These are phyloP conservation scores for Lepiota subincarnata DNA, from an alignment of 768 basidiomycete genomes.

Conservation along the genomic window DNA sequence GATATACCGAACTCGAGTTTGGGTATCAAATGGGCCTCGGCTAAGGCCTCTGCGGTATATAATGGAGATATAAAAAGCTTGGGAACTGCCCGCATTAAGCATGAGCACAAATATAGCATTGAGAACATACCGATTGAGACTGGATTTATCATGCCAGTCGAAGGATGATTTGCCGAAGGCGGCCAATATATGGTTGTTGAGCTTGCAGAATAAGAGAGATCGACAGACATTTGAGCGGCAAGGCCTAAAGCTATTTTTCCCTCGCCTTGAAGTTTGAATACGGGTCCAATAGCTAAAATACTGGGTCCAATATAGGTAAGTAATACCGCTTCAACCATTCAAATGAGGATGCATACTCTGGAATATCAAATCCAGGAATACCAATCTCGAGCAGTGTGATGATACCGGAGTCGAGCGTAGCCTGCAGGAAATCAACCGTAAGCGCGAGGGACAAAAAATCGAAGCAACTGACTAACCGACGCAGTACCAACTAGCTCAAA, in stretches of 20 bases:
- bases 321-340: not conserved
- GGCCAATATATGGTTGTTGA: constrained; percentile 3
- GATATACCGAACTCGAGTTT: constrained; percentile 40
- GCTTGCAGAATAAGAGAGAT: constrained; percentile 6
- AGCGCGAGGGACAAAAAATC: too few species aligned
- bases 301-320: not conserved
- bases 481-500: not conserved
- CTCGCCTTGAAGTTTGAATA: constrained; percentile 1
- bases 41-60: constrained; percentile 32
- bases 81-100: constrained; percentile 25
- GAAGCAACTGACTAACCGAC: not conserved
- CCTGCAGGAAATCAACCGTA: not conserved
- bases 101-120: not conserved
- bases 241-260: constrained; percentile 1
- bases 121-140: constrained; percentile 38
- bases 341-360: not conserved
- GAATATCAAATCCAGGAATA: constrained; percentile 1
- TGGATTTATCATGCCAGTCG: constrained; percentile 26
- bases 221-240: not conserved
- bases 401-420: constrained; percentile 32
- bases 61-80: constrained; percentile 35
- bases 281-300: constrained; percentile 6
- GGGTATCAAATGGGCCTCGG: constrained; percentile 47
- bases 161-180: constrained; percentile 11
- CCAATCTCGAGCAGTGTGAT: constrained; percentile 19